Conservation (phyloP, 331 rosid species). For the Rhamnella rubrinervis region DNA sequence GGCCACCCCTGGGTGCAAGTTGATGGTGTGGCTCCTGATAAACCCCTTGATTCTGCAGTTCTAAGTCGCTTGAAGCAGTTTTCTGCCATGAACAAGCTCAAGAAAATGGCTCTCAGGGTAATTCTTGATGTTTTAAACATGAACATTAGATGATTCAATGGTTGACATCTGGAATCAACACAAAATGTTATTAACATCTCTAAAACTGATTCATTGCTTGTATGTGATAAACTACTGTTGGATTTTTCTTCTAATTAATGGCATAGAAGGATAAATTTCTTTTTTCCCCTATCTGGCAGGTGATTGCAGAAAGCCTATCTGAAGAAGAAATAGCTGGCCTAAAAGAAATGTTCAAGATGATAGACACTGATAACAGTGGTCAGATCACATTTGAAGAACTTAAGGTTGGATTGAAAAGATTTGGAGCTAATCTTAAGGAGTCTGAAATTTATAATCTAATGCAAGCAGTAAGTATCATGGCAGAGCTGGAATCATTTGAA, state of each 20-base stretch:
- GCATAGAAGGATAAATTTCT: not conserved
- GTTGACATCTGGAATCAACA: conserved; percentile 1
- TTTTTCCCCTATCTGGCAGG: conserved; percentile 41
- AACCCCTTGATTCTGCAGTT: conserved; percentile 93
- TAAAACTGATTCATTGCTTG: not conserved
- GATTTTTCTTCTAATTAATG: not conserved
- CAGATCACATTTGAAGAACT: conserved; percentile 96
- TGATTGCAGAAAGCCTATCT: conserved; percentile 90
- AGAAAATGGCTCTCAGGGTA: conserved; percentile 95
- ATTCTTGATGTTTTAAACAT: conserved; percentile 30
- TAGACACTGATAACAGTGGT: conserved; percentile 91
- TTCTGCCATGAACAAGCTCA: conserved; percentile 97
- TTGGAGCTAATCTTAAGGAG: conserved; percentile 91
- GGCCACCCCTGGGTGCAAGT: conserved; percentile 99
- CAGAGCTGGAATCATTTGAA: not conserved
- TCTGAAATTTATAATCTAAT: conserved; percentile 90
- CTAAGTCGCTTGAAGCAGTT: conserved; percentile 92
- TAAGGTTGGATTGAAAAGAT: conserved; percentile 86
- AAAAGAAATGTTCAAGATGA: conserved; percentile 95
- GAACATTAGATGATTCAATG: not conserved
- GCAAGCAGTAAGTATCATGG: conserved; percentile 78
- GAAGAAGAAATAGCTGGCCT: conserved; percentile 99
- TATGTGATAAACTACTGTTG: not conserved
- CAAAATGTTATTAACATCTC: not conserved
- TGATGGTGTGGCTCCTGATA: conserved; percentile 94